Conservation (phyloP, 225 moss, liverwort and hornwort species). For the Marchantia paleacea region DNA sequence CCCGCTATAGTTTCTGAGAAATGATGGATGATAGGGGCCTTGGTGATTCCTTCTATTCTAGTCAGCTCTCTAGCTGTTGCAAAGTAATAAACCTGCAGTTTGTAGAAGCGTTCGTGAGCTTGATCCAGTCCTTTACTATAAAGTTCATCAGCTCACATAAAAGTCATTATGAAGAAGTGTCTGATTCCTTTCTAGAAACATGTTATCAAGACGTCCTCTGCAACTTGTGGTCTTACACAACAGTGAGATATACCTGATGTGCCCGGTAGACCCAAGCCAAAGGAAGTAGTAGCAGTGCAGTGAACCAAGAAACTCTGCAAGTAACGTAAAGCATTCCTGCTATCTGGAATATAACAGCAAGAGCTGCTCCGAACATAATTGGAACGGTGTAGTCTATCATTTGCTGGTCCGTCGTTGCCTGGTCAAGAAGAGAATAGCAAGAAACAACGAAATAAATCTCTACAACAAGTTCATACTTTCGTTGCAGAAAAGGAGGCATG, state of each 20-base stretch:
- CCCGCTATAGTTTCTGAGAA: constrained; percentile 77
- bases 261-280: not conserved
- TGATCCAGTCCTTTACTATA: not conserved
- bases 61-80: constrained; percentile 72
- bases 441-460: not conserved
- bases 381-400: constrained; percentile 1
- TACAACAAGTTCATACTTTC: too few relatives aligned
- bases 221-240: not conserved
- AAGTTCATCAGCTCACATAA: not conserved
- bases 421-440: not conserved
- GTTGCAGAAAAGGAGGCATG: too few relatives aligned
- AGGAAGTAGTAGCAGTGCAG: not conserved
- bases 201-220: not conserved
- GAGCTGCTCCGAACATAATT: not conserved
- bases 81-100: constrained; percentile 61
- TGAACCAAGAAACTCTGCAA: not conserved
- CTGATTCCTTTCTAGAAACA: not conserved
- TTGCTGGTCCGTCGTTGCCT: constrained; percentile 6
- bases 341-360: not conserved
- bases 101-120: not conserved
- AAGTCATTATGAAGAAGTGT: not conserved
- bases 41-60: constrained; percentile 78
- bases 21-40: constrained; percentile 81
- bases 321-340: not conserved
- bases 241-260: not conserved